Conservation (phyloP, 169 alveolate species). For the Prorocentrum cordatum region DNA sequence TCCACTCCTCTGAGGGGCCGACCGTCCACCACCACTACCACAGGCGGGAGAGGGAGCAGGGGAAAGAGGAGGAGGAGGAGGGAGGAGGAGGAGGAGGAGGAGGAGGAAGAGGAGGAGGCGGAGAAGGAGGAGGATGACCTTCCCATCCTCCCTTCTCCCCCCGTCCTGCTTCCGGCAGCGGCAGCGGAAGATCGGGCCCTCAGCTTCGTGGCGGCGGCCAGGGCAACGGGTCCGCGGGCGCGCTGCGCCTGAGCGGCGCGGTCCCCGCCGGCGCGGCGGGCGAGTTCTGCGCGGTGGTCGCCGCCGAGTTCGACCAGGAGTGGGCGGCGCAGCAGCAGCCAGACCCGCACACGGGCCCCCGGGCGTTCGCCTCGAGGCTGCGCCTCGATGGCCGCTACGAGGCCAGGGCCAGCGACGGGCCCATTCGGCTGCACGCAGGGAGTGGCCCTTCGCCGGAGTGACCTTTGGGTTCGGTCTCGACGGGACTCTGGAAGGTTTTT, state of each 20-base stretch:
- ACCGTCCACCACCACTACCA: too few relatives aligned
- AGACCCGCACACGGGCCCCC: conserved; percentile 19
- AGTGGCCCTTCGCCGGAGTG: too few relatives aligned
- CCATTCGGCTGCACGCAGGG: too few relatives aligned
- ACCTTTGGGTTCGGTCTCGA: too few relatives aligned
- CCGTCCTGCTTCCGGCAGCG: not conserved
- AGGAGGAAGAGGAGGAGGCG: too few relatives aligned
- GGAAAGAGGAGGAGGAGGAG: too few relatives aligned
- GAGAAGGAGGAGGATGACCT: too few relatives aligned
- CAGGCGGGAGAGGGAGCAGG: too few relatives aligned
- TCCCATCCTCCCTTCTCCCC: not conserved
- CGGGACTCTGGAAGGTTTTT: too few relatives aligned
- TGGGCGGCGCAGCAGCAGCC: conserved; percentile 12
- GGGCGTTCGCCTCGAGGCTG: conserved; percentile 18
- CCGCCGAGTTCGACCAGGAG: conserved; percentile 24
- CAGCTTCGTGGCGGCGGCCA: not conserved
- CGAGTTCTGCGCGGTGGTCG: conserved; percentile 10
- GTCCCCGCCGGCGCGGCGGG: not conserved
- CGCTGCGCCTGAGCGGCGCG: not conserved
- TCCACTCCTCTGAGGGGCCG: too few relatives aligned
- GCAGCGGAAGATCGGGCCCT: not conserved
- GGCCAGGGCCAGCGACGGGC: not conserved
- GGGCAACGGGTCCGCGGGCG: not conserved
- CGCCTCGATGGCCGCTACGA: conserved; percentile 27
- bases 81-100: too few relatives aligned